These are phyloP conservation scores for Paraconiothyrium brasiliense DNA, from an alignment of 2,329 filamentous ascomycete species.

Conservation along the genomic window DNA sequence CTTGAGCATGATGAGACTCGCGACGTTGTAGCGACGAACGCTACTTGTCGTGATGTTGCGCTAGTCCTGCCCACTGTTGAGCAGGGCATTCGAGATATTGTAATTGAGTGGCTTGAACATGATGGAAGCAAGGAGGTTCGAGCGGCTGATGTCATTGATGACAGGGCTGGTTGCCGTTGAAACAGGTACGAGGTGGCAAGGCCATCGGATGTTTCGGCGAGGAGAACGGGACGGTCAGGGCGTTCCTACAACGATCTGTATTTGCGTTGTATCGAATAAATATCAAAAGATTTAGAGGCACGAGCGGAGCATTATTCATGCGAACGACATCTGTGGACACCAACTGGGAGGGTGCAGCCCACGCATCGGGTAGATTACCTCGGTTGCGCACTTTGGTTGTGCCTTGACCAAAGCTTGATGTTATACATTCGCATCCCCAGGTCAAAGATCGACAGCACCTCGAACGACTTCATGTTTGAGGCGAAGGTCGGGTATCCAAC, in stretches of 20 bases:
- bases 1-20: background rate
- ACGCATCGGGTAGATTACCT: background rate
- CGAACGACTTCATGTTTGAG: background rate
- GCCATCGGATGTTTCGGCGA: constrained; percentile 16
- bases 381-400: background rate
- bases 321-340: background rate
- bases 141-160: constrained; percentile 17
- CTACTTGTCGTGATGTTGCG: background rate
- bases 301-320: background rate
- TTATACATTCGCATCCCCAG: background rate
- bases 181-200: constrained; percentile 7
- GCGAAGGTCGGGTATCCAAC: background rate
- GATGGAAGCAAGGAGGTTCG: background rate
- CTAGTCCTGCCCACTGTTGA: background rate
- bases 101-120: background rate
- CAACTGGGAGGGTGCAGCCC: background rate
- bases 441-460: background rate
- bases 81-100: background rate
- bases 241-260: background rate
- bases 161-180: constrained; percentile 14
- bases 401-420: background rate
- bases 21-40: background rate
- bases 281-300: background rate
- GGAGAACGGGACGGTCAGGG: constrained; percentile 3
- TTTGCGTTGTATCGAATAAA: background rate